Percentiles rank a stretch among this genome's conserved stretches.
These are phyloP conservation scores for Cryptococcus sp. DNA, from an alignment of 1,284 basidiomycete genomes.

Conservation along the genomic window DNA sequence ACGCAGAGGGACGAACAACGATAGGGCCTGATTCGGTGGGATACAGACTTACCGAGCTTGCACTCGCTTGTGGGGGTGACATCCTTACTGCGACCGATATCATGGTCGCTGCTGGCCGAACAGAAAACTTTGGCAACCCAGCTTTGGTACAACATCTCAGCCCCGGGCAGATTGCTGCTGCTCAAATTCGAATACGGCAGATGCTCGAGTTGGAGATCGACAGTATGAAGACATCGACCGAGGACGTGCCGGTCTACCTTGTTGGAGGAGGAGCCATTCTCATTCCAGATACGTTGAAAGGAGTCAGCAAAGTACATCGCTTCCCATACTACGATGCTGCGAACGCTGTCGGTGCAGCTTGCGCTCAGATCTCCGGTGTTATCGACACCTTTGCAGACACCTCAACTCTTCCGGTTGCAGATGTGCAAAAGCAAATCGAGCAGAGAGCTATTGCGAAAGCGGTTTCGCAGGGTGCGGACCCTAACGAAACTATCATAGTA, in stretches of 20 bases:
- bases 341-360: conserved; percentile 60
- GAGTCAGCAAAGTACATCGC: conserved; percentile 58
- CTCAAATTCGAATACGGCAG: conserved; percentile 57
- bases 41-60: conserved; percentile 58
- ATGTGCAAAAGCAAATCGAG: conserved; percentile 53
- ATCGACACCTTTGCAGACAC: conserved; percentile 46
- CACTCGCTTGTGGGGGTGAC: conserved; percentile 59
- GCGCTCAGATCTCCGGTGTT: conserved; percentile 43
- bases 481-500: conserved; percentile 54
- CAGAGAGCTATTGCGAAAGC: conserved; percentile 56
- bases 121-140: conserved; percentile 55
- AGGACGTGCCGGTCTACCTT: conserved; percentile 38
- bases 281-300: conserved; percentile 54
- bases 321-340: conserved; percentile 60
- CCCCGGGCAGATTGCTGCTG: conserved; percentile 47
- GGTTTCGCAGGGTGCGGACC: conserved; percentile 56
- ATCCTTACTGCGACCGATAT: conserved; percentile 62
- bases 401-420: conserved; percentile 17
- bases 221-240: conserved; percentile 62
- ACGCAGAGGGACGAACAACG: conserved; percentile 45
- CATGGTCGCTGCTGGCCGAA: conserved; percentile 54
- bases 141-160: conserved; percentile 47
- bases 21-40: conserved; percentile 65
- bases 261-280: conserved; percentile 45
- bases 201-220: conserved; percentile 57